Base-by-base conservation (phyloP, 305 asterid genomes). In the Rubia peregrina region DNA sequence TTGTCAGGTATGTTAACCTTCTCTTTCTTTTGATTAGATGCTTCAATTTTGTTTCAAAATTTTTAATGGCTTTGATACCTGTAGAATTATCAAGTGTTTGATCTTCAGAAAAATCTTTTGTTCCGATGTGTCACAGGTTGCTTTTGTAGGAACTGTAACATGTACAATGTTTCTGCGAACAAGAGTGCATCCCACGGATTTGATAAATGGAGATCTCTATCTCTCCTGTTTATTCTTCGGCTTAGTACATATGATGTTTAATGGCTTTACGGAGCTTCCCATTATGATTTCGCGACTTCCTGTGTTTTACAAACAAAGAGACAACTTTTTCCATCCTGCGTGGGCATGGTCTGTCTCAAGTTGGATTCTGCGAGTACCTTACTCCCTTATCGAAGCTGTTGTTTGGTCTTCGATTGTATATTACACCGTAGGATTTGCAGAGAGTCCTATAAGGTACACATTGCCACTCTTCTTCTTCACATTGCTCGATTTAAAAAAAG, bases 171-270 rank as follows among this genome's bases (percentile, higher is more conserved):
- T 92, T 79, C 83, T 85, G 41, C 89, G 89, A 69, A 86, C 96
- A 26, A 79, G 88, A 83, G 12, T 87, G 46, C 90, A 88, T 74
- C 95, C 98, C 68, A 83, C 87, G 49, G 91, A 88, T 66, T 63
- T 88, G 81, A 65, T 65, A 36, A 84, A 88, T 55, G 96, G 85
- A 49, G 83, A 87, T 71, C 87, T 92, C 56, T 90, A 92, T 76
- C 87, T 92, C 51, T 66, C 90, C 43, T 88, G 96, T 78, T 74
- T 87, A 73, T 92, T 90, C 82, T 92, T 84, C 4, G 92, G 87
- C 55, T 73, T 90, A 79, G 88, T 90, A 76, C 96, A 92, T 77
- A 90, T 92, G 92, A 83, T 92, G 96, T 92, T 92, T 88, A 90
- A 92, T 69, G 98, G 98, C 68, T 88, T 92, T 76, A 82, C 96